Base-by-base conservation (phyloP, 2,329 filamentous ascomycete species). In the Lasiodiplodia gonubiensis region DNA sequence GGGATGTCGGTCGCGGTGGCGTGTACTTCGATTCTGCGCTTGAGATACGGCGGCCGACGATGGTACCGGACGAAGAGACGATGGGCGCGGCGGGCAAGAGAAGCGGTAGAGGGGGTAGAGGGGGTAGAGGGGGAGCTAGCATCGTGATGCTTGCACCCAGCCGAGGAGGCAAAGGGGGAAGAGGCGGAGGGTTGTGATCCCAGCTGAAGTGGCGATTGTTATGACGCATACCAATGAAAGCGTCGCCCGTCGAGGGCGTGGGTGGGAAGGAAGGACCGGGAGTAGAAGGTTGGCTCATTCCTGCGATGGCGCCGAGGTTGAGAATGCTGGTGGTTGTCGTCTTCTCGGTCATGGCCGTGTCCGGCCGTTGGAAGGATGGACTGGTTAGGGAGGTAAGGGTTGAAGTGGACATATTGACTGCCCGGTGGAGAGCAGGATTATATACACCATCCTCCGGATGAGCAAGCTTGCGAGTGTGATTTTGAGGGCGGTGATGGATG, bases 81-180 rank as follows among this genome's bases (percentile, higher is more conserved):
- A 27, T 59, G 12, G 69, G 68, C 52, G 70, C 68, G 25, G 67
- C 64, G 23, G 35, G n/a, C 2, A 46, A 6, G n/a, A 46, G 72
- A 70, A n/a, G 71, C 65, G 2, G 76, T 75, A 3, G 72, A 76
- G 64, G 75, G 76, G n/a, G 76, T 75, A 3, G 72, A 76, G 64
- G 75, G 76, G n/a, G 75, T 73, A 4, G 71, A 72, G 10, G 42
- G 11, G 74, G 55, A 1, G 2, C 30, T 0, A 33, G 30, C 30
- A 6, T 33, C 30, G 72, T 72, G 3, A 51, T 16, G 72, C 71
- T 14, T 70, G 69, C 30, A 70, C 67, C 8, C 71, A 71, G 21
- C 8, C 57, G 27, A 71, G 71, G 51, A 73, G 49, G 55, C 74
- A 72, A 6, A 75, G 33, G 57, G 3, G 27, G n/a, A 14, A n/a